Conservation (phyloP, 2,329 filamentous ascomycete genomes). For the Claviceps pazoutovae region DNA sequence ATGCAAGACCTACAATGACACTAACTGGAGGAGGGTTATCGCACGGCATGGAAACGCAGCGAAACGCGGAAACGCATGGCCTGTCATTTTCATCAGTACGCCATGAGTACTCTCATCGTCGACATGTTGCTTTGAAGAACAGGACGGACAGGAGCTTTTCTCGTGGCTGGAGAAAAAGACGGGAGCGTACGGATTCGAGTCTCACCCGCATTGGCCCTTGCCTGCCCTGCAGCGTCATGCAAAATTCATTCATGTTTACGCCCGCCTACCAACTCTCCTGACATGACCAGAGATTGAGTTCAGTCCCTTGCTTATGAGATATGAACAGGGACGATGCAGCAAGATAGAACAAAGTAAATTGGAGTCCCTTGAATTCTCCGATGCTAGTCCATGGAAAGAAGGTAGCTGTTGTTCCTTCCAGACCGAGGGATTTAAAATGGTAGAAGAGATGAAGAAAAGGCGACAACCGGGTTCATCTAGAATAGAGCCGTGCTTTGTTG, state of each 20-base stretch:
- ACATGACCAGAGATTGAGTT: neutral
- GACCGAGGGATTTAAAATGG: neutral
- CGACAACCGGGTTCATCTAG: constrained; percentile 1
- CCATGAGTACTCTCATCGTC: no score
- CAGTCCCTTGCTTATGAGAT: neutral
- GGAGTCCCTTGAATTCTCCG: neutral
- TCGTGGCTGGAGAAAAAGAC: no score
- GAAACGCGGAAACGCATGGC: no score
- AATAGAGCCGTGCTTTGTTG: neutral
- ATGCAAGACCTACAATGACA: no score
- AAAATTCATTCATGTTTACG: neutral
- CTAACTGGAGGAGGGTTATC: no score
- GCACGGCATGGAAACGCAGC: no score
- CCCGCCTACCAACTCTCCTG: neutral
- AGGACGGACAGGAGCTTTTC: no score
- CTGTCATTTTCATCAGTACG: no score
- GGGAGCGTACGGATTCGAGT: no score
- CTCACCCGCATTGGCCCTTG: no score
- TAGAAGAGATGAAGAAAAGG: neutral
- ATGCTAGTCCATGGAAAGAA: neutral
- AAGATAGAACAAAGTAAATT: neutral
- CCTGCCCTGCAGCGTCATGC: neutral
- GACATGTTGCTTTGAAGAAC: no score
- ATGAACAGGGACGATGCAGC: neutral
- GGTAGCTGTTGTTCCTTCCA: neutral